Evolutionary conservation across 108 stramenopile species (phyloP).

Genomic region (Cyclotella cryptica): DNA sequence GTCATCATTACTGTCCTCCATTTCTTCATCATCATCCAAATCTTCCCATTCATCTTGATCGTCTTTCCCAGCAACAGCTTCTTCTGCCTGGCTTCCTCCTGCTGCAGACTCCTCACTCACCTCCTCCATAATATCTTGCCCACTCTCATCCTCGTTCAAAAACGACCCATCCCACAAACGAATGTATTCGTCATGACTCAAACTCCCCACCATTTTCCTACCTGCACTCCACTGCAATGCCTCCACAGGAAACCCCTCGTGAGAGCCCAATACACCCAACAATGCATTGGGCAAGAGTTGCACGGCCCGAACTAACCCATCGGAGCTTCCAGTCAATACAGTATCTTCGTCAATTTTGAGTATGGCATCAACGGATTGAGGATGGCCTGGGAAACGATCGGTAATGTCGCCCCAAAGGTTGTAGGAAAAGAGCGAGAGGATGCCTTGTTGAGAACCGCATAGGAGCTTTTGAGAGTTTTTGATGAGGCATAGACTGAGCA

Average conservation of each 20-base stretch:
- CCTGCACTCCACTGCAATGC: slow-evolving; percentile 77
- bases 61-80: slow-evolving; percentile 9
- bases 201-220: slow-evolving; percentile 79
- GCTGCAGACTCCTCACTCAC: not conserved
- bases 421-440: slow-evolving; percentile 87
- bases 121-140: slow-evolving; percentile 42
- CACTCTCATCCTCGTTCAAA: slow-evolving; percentile 67
- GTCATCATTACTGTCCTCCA: slow-evolving; percentile 60
- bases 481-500: slow-evolving; percentile 81
- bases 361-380: slow-evolving; percentile 87
- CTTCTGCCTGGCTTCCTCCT: not conserved
- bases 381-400: slow-evolving; percentile 95
- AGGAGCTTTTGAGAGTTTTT: slow-evolving; percentile 90
- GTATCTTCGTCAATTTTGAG: slow-evolving; percentile 96
- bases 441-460: slow-evolving; percentile 90
- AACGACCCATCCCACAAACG: slow-evolving; percentile 84
- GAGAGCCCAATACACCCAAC: slow-evolving; percentile 90
- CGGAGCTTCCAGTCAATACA: slow-evolving; percentile 92
- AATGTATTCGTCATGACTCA: slow-evolving; percentile 76
- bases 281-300: slow-evolving; percentile 91
- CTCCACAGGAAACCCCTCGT: slow-evolving; percentile 94
- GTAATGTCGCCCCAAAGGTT: slow-evolving; percentile 93
- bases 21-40: slow-evolving; percentile 62
- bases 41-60: slow-evolving; percentile 85
- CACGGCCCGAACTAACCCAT: slow-evolving; percentile 94